These are phyloP conservation scores for Pezizomycotina sp. DNA, from an alignment of 2,329 filamentous ascomycete species.

Conservation along the genomic window DNA sequence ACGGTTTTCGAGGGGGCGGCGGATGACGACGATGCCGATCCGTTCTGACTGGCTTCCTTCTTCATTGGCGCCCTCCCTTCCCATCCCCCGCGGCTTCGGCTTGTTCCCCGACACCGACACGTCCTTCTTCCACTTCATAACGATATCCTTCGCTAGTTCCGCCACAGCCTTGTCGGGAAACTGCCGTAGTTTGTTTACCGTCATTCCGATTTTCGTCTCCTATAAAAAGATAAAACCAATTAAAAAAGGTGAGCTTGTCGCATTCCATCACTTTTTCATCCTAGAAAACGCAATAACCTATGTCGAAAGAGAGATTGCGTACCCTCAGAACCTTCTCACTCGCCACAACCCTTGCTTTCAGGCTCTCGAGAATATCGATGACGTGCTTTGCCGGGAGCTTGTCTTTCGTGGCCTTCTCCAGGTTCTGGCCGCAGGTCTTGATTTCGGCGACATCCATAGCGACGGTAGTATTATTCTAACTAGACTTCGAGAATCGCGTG, in stretches of 20 bases:
- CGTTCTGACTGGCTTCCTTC: constrained; percentile 17
- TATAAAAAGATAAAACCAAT: constrained; percentile 26
- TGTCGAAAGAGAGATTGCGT: constrained; percentile 26
- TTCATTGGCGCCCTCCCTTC: constrained; percentile 31
- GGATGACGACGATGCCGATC: constrained; percentile 4
- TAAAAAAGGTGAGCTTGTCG: background rate
- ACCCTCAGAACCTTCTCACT: constrained; percentile 80
- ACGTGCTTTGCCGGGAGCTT: constrained; percentile 60
- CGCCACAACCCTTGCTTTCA: constrained; percentile 65
- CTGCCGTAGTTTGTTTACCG: constrained; percentile 62
- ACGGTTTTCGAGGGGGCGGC: constrained; percentile 36
- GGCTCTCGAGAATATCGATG: constrained; percentile 54
- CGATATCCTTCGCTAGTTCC: constrained; percentile 61
- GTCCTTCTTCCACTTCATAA: constrained; percentile 70
- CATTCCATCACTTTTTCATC: background rate
- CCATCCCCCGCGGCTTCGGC: constrained; percentile 32
- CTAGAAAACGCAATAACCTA: background rate
- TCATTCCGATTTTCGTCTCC: constrained; percentile 79
- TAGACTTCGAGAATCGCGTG: background rate
- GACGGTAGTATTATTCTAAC: constrained; percentile 8
- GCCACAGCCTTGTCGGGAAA: constrained; percentile 71
- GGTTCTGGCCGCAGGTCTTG: constrained; percentile 55
- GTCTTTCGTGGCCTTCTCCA: constrained; percentile 60
- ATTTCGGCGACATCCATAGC: constrained; percentile 70
- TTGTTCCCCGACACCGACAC: constrained; percentile 42